Conservation (phyloP, 2,329 filamentous ascomycete genomes). For the Calonectria montana region DNA sequence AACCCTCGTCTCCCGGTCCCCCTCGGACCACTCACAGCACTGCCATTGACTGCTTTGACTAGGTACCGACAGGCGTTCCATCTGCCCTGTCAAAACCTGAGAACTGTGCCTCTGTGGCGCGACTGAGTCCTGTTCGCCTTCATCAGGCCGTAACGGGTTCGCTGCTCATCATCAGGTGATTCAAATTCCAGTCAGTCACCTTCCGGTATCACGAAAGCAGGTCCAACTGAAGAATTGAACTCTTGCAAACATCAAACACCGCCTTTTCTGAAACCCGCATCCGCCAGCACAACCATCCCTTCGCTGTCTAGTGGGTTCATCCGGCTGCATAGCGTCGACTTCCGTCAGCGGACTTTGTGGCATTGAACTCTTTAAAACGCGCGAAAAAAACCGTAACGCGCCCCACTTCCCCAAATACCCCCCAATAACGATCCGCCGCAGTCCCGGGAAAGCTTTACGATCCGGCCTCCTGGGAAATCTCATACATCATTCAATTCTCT, state of each 20-base stretch:
- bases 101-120: constrained; percentile 1
- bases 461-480: constrained; percentile 41
- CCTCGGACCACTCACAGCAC: constrained; percentile 14
- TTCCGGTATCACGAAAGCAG: neutral
- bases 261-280: constrained; percentile 16
- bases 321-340: constrained; percentile 25
- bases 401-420: constrained; percentile 33
- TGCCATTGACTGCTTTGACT: constrained; percentile 8
- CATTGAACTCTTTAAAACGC: constrained; percentile 26
- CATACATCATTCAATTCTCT: constrained; percentile 24
- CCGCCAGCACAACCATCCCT: constrained; percentile 4
- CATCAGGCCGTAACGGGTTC: constrained; percentile 1
- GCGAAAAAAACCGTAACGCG: constrained; percentile 34
- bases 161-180: neutral
- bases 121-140: neutral
- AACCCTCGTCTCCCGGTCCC: neutral
- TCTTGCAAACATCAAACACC: constrained; percentile 12
- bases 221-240: constrained; percentile 3
- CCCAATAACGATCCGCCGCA: constrained; percentile 40
- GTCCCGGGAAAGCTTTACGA: constrained; percentile 45
- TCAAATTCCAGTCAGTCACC: constrained; percentile 9
- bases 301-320: constrained; percentile 19
- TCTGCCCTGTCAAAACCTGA: constrained; percentile 5
- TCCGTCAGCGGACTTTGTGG: constrained; percentile 24
- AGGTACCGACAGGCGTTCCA: neutral